These are phyloP conservation scores for Sporobolomyces phaffii DNA, from an alignment of 768 basidiomycete genomes.

Conservation along the genomic window DNA sequence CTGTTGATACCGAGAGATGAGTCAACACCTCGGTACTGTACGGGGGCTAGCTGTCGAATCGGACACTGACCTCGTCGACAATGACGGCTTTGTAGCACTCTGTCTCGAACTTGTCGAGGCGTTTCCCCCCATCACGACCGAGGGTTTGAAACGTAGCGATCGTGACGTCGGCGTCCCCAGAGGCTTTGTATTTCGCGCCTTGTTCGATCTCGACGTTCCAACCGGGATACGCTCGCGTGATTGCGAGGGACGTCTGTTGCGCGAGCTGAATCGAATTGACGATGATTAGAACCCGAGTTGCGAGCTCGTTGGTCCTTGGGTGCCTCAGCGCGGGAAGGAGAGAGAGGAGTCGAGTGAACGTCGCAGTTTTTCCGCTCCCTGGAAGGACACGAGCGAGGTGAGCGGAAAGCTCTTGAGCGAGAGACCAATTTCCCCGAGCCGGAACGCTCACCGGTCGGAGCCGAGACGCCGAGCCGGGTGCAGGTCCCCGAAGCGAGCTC, in stretches of 20 bases:
- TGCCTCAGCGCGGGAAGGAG: constrained; percentile 51
- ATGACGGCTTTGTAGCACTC: constrained; percentile 32
- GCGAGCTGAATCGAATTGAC: constrained; percentile 88
- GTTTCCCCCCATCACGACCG: background rate
- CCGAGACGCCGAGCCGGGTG: constrained; percentile 71
- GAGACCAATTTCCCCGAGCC: background rate
- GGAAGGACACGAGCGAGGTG: constrained; percentile 41
- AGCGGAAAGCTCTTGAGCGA: background rate
- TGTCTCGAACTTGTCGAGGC: constrained; percentile 37
- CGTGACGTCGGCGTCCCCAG: constrained; percentile 81
- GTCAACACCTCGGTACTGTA: too few relatives aligned
- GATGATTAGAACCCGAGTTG: constrained; percentile 59
- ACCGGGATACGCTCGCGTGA: constrained; percentile 59
- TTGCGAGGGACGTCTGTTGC: constrained; percentile 72
- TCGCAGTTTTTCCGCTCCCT: constrained; percentile 80
- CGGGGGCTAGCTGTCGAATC: constrained; percentile 29
- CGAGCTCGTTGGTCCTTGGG: background rate
- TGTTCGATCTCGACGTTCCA: constrained; percentile 90
- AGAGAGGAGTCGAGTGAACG: constrained; percentile 76
- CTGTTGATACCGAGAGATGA: constrained; percentile 56
- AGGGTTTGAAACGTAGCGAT: constrained; percentile 63
- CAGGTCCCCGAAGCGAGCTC: constrained; percentile 60
- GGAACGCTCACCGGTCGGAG: constrained; percentile 52
- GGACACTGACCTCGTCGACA: constrained; percentile 43
- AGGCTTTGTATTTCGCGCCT: constrained; percentile 64